phyloP scores from a whole-genome alignment of 305 asterid genomes.

The Andrographis paniculata region DNA sequence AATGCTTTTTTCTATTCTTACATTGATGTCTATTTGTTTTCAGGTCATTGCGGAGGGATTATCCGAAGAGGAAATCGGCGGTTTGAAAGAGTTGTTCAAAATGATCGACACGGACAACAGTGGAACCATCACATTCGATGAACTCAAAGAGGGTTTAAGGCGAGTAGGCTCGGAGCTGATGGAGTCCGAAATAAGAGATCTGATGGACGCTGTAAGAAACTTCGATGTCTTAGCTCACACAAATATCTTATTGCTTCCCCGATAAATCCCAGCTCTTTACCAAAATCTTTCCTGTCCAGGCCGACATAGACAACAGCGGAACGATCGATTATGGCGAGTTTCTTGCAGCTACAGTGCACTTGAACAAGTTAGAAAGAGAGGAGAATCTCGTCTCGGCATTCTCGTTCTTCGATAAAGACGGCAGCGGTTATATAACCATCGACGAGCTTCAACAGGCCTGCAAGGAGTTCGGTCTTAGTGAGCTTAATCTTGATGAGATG shows the following conservation, averaged over 20 bases:
- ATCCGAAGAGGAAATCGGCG: constrained; percentile 87
- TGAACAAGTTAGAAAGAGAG: constrained; percentile 83
- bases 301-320: constrained; percentile 82
- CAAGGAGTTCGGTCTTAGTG: constrained; percentile 73
- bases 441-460: constrained; percentile 94
- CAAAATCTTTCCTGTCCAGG: constrained; percentile 28
- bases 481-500: constrained; percentile 79
- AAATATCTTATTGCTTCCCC: constrained; percentile 1
- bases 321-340: constrained; percentile 90
- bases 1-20: constrained; percentile 6
- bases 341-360: constrained; percentile 90
- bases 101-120: constrained; percentile 84
- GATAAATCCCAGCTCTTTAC: constrained; percentile 1
- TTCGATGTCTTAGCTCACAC: constrained; percentile 7
- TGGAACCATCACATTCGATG: constrained; percentile 79
- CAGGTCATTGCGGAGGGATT: constrained; percentile 87
- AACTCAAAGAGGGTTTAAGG: constrained; percentile 71
- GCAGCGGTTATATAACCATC: constrained; percentile 82
- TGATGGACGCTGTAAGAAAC: constrained; percentile 63
- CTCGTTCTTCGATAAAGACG: constrained; percentile 75
- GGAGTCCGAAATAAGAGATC: constrained; percentile 80
- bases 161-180: constrained; percentile 72
- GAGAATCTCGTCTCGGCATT: constrained; percentile 79
- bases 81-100: constrained; percentile 66
- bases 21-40: constrained; percentile 19